Percentiles rank a stretch among this genome's conserved stretches.
Evolutionary conservation across 2,329 filamentous ascomycete genomes (phyloP).

Genomic region (Cladosporium austrohemisphaericum): DNA sequence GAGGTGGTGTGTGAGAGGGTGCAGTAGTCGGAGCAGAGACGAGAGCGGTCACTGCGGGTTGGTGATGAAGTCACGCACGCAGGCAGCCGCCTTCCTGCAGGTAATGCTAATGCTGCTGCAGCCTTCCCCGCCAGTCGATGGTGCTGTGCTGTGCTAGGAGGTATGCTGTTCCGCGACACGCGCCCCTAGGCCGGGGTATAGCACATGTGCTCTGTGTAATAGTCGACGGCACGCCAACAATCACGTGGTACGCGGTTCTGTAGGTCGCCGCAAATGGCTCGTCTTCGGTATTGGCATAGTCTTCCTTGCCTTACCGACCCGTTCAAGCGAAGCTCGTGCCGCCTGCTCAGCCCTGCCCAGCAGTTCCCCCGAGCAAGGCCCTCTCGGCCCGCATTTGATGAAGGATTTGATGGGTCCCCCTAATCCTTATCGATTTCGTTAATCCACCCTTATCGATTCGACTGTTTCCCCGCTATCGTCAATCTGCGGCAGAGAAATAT

Average conservation of each 20-base stretch:
- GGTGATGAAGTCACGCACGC: constrained; percentile 12
- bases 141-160: too few relatives aligned
- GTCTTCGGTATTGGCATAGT: too few relatives aligned
- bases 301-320: too few relatives aligned
- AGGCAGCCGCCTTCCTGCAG: constrained; percentile 1
- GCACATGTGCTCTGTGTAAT: too few relatives aligned
- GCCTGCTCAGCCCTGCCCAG: not conserved
- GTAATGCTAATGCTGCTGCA: not conserved
- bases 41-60: not conserved
- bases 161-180: too few relatives aligned
- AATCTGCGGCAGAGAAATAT: too few relatives aligned
- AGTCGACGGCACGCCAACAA: too few relatives aligned
- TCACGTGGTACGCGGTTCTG: too few relatives aligned
- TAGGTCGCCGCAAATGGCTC: too few relatives aligned
- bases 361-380: not conserved
- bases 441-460: not conserved
- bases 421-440: not conserved
- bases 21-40: not conserved
- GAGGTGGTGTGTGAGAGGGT: not conserved
- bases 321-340: not conserved
- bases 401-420: too few relatives aligned
- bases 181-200: too few relatives aligned
- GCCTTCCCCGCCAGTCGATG: constrained; percentile 9
- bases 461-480: not conserved
- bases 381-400: not conserved